Conservation (phyloP, 192 early-diverging fungal species). For the Coemansia sp. region DNA sequence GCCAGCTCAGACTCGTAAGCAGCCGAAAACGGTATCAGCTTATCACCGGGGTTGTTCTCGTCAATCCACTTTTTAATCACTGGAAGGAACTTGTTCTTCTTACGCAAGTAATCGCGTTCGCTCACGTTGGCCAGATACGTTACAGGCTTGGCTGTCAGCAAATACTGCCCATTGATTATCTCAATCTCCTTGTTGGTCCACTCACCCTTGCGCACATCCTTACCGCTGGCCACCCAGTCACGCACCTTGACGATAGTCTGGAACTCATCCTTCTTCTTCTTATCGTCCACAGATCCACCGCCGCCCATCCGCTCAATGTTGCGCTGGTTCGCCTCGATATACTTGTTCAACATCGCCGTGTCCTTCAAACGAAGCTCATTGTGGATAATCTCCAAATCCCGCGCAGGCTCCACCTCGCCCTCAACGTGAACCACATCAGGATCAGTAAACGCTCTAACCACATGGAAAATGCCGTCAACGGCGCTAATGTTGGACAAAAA, state of each 20-base stretch:
- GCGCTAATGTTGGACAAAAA: constrained; percentile 92
- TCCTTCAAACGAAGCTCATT: constrained; percentile 95
- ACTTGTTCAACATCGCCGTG: constrained; percentile 77
- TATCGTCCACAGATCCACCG: constrained; percentile 80
- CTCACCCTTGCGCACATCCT: constrained; percentile 84
- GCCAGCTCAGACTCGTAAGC: constrained; percentile 72
- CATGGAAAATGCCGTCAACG: constrained; percentile 84
- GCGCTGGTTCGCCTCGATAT: constrained; percentile 67
- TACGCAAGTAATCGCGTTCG: constrained; percentile 85
- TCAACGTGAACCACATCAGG: constrained; percentile 93
- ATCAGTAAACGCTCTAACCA: constrained; percentile 89
- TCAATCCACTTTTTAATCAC: constrained; percentile 94
- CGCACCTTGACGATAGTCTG: constrained; percentile 71
- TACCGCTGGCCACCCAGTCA: constrained; percentile 75
- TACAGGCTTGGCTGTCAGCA: constrained; percentile 96
- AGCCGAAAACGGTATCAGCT: constrained; percentile 91
- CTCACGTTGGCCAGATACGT: constrained; percentile 92
- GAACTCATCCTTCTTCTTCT: constrained; percentile 90
- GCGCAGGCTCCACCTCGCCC: constrained; percentile 84
- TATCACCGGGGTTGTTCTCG: constrained; percentile 84
- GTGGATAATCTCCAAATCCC: constrained; percentile 95
- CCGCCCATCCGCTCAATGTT: constrained; percentile 73
- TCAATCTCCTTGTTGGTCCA: constrained; percentile 94
- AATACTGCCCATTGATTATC: constrained; percentile 79
- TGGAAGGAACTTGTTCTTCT: constrained; percentile 93